These are phyloP conservation scores for Byssoonygena ceratinophila DNA, from an alignment of 2,329 filamentous ascomycete species.

Conservation along the genomic window DNA sequence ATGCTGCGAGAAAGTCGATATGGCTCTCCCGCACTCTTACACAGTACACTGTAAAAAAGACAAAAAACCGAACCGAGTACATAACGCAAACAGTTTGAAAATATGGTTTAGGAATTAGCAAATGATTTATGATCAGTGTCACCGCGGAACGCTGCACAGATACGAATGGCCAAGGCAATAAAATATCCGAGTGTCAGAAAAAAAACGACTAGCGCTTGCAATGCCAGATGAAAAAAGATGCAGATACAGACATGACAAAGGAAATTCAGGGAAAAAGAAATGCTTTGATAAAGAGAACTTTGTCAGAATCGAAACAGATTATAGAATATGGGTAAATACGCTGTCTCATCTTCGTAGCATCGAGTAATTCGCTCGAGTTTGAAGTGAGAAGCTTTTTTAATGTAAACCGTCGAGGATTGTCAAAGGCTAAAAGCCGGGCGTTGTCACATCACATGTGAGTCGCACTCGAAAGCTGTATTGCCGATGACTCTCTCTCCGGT, in stretches of 20 bases:
- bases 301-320: constrained; percentile 21
- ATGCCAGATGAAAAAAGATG: constrained; percentile 34
- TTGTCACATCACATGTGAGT: neutral
- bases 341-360: constrained; percentile 16
- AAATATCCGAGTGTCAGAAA: constrained; percentile 17
- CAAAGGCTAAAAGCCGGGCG: neutral
- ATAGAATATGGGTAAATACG: constrained; percentile 17
- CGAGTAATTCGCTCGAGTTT: constrained; percentile 2
- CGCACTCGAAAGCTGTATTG: neutral
- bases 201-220: constrained; percentile 37
- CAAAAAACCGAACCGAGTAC: constrained; percentile 13
- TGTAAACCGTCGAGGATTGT: neutral
- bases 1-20: constrained; percentile 1
- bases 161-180: constrained; percentile 15
- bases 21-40: constrained; percentile 8
- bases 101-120: constrained; percentile 9
- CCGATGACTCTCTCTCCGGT: neutral
- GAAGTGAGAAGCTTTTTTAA: neutral
- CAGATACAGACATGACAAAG: constrained; percentile 13
- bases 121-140: constrained; percentile 4
- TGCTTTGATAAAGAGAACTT: constrained; percentile 25
- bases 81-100: constrained; percentile 5
- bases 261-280: constrained; percentile 23
- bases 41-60: constrained; percentile 25
- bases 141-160: constrained; percentile 19